phyloP scores from a whole-genome alignment of 345 rosid genomes.

The Citrus mangshanensis region DNA sequence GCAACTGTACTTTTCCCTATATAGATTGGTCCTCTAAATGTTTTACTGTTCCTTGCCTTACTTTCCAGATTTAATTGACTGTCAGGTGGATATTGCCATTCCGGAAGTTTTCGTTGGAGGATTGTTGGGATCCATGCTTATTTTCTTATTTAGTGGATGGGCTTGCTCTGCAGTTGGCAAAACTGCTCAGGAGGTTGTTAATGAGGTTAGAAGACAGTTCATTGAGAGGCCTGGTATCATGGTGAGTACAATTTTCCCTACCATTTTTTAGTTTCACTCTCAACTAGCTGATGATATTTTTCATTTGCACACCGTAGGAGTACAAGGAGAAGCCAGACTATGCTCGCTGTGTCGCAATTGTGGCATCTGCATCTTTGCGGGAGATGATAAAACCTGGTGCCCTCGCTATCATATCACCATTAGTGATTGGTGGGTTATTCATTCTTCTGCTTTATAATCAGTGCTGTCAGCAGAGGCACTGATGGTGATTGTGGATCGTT shows the following conservation, averaged over 20 bases:
- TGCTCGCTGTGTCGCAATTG: constrained; percentile 97
- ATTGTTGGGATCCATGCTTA: constrained; percentile 94
- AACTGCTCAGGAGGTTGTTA: constrained; percentile 99
- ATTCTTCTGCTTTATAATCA: neutral
- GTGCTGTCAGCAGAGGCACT: neutral
- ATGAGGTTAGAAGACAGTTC: constrained; percentile 97
- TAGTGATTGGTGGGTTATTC: constrained; percentile 60
- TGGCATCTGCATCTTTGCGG: constrained; percentile 90
- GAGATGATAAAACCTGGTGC: constrained; percentile 99
- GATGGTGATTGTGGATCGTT: neutral
- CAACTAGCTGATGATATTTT: constrained; percentile 2
- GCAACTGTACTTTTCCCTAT: constrained; percentile 5
- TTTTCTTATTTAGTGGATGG: constrained; percentile 92
- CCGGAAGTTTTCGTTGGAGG: constrained; percentile 97
- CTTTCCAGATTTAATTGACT: constrained; percentile 2
- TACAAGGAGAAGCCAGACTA: constrained; percentile 98
- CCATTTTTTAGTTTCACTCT: neutral
- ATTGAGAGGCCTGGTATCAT: constrained; percentile 99
- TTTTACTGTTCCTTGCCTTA: neutral
- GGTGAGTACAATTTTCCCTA: constrained; percentile 42
- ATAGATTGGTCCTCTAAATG: neutral
- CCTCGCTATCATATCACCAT: constrained; percentile 86
- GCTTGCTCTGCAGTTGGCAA: constrained; percentile 96
- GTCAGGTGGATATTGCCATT: constrained; percentile 95
- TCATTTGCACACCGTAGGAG: constrained; percentile 45